Conservation (phyloP, 371 early-diverging fungal genomes). For the Amoeboaphelidium protococcarum region DNA sequence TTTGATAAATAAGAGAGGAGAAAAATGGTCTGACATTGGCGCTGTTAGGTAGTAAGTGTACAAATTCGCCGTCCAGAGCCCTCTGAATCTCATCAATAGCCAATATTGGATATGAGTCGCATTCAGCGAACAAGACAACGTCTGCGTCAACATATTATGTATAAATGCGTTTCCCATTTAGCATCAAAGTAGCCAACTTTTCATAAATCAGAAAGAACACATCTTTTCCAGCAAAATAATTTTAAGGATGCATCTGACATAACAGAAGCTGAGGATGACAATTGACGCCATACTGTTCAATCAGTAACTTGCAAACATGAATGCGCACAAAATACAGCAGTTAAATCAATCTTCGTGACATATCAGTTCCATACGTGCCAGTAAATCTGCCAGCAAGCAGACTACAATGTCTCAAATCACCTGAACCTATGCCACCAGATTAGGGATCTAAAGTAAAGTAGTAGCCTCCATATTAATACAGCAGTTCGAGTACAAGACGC, state of each 20-base stretch:
- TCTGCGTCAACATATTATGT: no score
- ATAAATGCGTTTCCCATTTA: no score
- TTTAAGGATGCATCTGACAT: no score
- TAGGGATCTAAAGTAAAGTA: slow-evolving; percentile 5
- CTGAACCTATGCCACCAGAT: slow-evolving; percentile 6
- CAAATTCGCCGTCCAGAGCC: slow-evolving; percentile 1
- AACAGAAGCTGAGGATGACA: no score
- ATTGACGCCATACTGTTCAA: no score
- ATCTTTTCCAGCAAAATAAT: no score
- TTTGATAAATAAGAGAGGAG: slow-evolving; percentile 5
- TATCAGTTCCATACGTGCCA: no score
- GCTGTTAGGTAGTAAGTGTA: slow-evolving; percentile 4
- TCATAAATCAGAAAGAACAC: no score
- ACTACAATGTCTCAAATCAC: slow-evolving; percentile 4
- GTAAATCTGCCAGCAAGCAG: slow-evolving; percentile 1
- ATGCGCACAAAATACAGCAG: slow-evolving; percentile 10
- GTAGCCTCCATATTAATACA: slow-evolving; percentile 6
- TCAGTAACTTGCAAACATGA: slow-evolving; percentile 7
- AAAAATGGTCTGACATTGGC: slow-evolving; percentile 6
- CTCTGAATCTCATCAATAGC: slow-evolving; percentile 8
- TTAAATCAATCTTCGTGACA: no score
- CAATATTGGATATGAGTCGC: no score
- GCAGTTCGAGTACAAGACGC: slow-evolving; percentile 7
- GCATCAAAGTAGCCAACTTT: no score
- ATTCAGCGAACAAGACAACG: no score